A percentile compares a stretch with the other conserved stretches of the same genome.
Evolutionary conservation across 805 yeast species (phyloP).

Genomic region (Scheffersomyces lignosus): DNA sequence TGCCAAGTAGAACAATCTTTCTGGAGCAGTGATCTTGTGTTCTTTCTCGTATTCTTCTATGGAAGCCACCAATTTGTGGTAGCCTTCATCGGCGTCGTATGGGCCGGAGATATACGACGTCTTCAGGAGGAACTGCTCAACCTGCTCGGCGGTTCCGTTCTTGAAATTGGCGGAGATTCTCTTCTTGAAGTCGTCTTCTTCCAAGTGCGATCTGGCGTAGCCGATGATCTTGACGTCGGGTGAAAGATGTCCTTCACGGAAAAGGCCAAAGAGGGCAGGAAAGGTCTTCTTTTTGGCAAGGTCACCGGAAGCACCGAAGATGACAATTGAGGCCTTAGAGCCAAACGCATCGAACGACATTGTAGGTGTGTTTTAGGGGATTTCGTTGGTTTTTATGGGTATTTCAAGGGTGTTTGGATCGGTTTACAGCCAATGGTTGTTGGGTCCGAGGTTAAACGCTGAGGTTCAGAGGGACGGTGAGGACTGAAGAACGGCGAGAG

Average conservation of each 20-base stretch:
- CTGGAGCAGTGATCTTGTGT: slow-evolving; percentile 49
- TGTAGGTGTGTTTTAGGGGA: no score
- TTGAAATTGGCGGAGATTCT: slow-evolving; percentile 67
- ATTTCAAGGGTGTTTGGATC: no score
- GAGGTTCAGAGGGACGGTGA: no score
- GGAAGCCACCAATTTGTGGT: slow-evolving; percentile 49
- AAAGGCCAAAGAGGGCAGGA: slow-evolving; percentile 79
- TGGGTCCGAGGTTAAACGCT: no score
- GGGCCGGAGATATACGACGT: slow-evolving; percentile 73
- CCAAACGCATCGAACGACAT: slow-evolving; percentile 48
- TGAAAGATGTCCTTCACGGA: slow-evolving; percentile 69
- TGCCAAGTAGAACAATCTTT: slow-evolving; percentile 89
- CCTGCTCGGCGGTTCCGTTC: slow-evolving; percentile 39
- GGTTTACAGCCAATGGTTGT: no score
- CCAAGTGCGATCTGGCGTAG: slow-evolving; percentile 82
- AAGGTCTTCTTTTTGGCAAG: slow-evolving; percentile 93
- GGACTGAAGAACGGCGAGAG: no score
- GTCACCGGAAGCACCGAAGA: slow-evolving; percentile 95
- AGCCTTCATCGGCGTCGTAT: slow-evolving; percentile 83
- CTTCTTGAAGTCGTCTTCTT: slow-evolving; percentile 62
- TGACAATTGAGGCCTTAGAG: slow-evolving; percentile 70
- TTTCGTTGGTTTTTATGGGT: no score
- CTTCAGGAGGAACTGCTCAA: slow-evolving; percentile 64
- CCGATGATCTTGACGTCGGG: slow-evolving; percentile 75
- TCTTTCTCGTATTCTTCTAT: slow-evolving; percentile 61